Conservation (phyloP, 2,329 filamentous ascomycete species). For the Sarocladium brachiariae region DNA sequence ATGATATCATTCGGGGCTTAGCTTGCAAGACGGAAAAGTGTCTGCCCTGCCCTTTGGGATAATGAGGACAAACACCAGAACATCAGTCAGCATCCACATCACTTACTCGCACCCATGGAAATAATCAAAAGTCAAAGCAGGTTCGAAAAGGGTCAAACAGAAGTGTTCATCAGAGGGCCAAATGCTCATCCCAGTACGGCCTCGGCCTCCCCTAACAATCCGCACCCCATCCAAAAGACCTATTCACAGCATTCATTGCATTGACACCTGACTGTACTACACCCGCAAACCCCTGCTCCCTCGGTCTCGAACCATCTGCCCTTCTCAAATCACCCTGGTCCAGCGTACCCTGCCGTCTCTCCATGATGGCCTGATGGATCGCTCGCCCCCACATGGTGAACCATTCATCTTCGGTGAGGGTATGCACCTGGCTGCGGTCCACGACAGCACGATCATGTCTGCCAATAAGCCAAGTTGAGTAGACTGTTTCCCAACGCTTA, state of each 20-base stretch:
- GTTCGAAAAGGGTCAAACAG: too few species aligned
- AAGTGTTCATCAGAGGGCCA: background rate
- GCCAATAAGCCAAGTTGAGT: conserved; percentile 46
- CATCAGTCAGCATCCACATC: too few species aligned
- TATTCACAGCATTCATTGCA: conserved; percentile 46
- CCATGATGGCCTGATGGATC: conserved; percentile 52
- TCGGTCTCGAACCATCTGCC: conserved; percentile 18
- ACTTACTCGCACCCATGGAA: too few species aligned
- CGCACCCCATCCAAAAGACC: conserved; percentile 47
- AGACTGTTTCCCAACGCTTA: conserved; percentile 57
- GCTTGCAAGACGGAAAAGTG: too few species aligned
- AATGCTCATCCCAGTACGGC: conserved; percentile 5
- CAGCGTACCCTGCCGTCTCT: conserved; percentile 47
- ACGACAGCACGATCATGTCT: conserved; percentile 23
- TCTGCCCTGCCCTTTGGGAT: too few species aligned
- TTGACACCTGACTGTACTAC: conserved; percentile 41
- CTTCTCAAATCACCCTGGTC: conserved; percentile 50
- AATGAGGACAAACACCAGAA: background rate
- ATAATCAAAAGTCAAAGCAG: too few species aligned
- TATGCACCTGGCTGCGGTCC: conserved; percentile 13
- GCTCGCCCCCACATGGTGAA: conserved; percentile 55
- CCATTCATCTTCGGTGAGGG: conserved; percentile 52
- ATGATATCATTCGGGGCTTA: too few species aligned
- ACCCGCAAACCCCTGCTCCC: conserved; percentile 32
- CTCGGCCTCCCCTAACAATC: conserved; percentile 12